Conservation (phyloP, 2,329 filamentous ascomycete species). For the Metarhizium rileyi region DNA sequence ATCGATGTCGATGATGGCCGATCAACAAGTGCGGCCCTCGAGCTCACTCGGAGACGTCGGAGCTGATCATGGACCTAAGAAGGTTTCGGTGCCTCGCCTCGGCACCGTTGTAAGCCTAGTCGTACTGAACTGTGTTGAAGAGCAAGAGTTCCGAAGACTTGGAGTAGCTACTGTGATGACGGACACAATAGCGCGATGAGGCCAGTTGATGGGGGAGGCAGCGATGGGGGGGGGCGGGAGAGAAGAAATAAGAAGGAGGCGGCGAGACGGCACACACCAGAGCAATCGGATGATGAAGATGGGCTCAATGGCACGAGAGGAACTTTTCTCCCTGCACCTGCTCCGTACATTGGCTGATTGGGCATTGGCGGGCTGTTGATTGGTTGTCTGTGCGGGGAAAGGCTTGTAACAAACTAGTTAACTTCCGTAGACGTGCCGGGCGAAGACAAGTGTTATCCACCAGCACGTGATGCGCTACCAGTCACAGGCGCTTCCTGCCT, state of each 20-base stretch:
- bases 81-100: slow-evolving; percentile 7
- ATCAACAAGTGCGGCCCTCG: slow-evolving; percentile 6
- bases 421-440: no score
- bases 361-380: slow-evolving; percentile 15
- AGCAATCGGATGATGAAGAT: slow-evolving; percentile 13
- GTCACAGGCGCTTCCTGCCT: background rate
- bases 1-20: slow-evolving; percentile 1
- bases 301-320: slow-evolving; percentile 11
- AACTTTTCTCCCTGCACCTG: slow-evolving; percentile 10
- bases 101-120: background rate
- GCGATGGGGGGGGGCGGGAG: background rate
- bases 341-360: no score
- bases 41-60: slow-evolving; percentile 15
- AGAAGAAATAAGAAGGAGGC: background rate
- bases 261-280: slow-evolving; percentile 5
- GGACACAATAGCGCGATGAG: slow-evolving; percentile 3
- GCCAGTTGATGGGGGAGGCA: background rate
- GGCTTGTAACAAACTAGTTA: no score
- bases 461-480: slow-evolving; percentile 6
- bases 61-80: slow-evolving; percentile 13
- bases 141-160: slow-evolving; percentile 2
- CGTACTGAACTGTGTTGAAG: background rate
- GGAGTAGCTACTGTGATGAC: slow-evolving; percentile 4
- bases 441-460: slow-evolving; percentile 6
- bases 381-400: slow-evolving; percentile 22